These are phyloP conservation scores for Corymbia citriodora DNA, from an alignment of 441 rosid genomes.

Conservation along the genomic window DNA sequence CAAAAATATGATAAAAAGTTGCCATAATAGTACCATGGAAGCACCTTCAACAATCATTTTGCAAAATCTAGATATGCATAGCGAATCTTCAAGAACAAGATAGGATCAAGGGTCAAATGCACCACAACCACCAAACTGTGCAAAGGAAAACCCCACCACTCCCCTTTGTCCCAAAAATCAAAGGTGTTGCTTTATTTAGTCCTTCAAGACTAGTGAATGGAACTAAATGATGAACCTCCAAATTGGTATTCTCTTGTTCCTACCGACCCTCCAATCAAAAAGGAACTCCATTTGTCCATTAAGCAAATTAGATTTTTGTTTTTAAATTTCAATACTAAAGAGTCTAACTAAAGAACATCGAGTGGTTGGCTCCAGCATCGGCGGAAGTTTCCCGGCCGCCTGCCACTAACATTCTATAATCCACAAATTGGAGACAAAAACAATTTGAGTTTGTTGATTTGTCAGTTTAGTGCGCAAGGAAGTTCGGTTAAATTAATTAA, in stretches of 20 bases:
- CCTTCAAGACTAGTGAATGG: background rate
- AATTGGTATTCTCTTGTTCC: background rate
- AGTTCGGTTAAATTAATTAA: background rate
- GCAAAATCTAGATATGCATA: background rate
- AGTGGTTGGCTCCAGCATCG: background rate
- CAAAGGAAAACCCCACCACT: background rate
- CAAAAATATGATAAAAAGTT: background rate
- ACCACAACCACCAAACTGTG: background rate
- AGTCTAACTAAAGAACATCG: background rate
- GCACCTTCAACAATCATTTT: background rate
- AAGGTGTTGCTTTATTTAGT: background rate
- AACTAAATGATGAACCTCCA: background rate
- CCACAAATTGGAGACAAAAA: background rate
- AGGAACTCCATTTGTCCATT: background rate
- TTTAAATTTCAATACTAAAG: background rate
- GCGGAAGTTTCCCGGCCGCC: background rate
- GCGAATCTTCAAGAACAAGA: background rate
- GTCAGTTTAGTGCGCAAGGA: background rate
- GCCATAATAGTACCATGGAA: background rate
- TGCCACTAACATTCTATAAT: background rate
- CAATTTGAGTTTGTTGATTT: background rate
- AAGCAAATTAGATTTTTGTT: background rate
- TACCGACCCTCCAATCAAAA: background rate
- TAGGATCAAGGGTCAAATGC: background rate
- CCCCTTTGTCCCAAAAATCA: background rate